These are phyloP conservation scores for Meira nashicola DNA, from an alignment of 1,284 basidiomycete species.

Conservation along the genomic window DNA sequence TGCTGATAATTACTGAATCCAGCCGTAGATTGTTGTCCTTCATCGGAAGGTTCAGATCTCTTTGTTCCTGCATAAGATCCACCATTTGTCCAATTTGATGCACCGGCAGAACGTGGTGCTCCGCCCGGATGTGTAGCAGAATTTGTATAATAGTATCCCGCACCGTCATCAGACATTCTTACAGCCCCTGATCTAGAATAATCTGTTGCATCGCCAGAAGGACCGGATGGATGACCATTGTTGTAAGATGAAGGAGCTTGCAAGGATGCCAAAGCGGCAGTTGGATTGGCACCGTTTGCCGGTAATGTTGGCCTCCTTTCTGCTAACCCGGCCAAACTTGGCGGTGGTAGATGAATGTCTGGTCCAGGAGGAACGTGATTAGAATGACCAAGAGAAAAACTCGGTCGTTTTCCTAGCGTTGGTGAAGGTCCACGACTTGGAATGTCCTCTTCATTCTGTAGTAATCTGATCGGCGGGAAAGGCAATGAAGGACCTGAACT, in stretches of 20 bases:
- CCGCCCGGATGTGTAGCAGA: background rate
- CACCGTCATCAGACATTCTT: background rate
- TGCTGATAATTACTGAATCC: no score
- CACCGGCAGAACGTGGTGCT: background rate
- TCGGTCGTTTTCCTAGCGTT: slow-evolving; percentile 1
- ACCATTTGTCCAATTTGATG: background rate
- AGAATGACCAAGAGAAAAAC: slow-evolving; percentile 7
- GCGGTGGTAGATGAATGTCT: slow-evolving; percentile 1
- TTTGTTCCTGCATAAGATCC: no score
- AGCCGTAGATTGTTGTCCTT: no score
- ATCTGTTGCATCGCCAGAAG: no score
- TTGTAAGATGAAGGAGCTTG: no score
- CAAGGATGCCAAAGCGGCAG: no score
- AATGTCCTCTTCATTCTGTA: background rate
- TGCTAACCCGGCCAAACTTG: background rate
- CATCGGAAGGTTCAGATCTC: no score
- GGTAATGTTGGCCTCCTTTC: background rate
- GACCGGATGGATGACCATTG: no score
- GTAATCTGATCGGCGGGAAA: slow-evolving; percentile 5
- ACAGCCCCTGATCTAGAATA: background rate
- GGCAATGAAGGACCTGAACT: slow-evolving; percentile 8
- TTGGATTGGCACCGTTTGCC: background rate
- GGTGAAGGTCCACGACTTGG: slow-evolving; percentile 8
- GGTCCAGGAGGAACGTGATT: slow-evolving; percentile 5
- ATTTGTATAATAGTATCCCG: background rate